A percentile compares a stretch with the other conserved stretches of the same genome.
Conservation (phyloP, 768 basidiomycete species). For the Amanita brunnescens region DNA sequence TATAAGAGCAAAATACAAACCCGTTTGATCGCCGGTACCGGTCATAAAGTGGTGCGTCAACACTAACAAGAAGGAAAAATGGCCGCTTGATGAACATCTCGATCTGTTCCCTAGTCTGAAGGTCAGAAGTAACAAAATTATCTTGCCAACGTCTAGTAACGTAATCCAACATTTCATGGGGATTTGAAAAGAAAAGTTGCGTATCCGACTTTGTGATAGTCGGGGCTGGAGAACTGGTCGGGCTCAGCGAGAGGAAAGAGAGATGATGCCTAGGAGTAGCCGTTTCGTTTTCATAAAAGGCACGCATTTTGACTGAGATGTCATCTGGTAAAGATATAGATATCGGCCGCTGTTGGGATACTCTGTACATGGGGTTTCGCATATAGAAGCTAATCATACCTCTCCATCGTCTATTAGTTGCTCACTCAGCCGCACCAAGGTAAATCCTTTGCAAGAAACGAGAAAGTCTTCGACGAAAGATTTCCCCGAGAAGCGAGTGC, state of each 20-base stretch:
- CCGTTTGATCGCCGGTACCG: slow-evolving; percentile 55
- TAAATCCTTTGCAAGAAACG: slow-evolving; percentile 48
- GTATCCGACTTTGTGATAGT: slow-evolving; percentile 13
- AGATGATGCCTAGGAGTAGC: slow-evolving; percentile 23
- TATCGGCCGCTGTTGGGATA: not conserved
- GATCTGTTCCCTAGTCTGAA: slow-evolving; percentile 47
- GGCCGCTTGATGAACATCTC: slow-evolving; percentile 75
- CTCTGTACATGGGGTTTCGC: not conserved
- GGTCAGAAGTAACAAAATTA: slow-evolving; percentile 75
- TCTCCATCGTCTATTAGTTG: not conserved
- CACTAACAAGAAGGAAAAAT: slow-evolving; percentile 76
- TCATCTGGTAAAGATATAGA: slow-evolving; percentile 1
- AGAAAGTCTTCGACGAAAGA: slow-evolving; percentile 53
- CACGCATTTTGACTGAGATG: not conserved
- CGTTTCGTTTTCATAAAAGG: not conserved
- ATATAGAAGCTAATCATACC: not conserved
- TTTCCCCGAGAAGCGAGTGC: slow-evolving; percentile 55
- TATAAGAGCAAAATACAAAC: slow-evolving; percentile 23
- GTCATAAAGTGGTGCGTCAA: slow-evolving; percentile 74
- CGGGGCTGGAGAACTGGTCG: slow-evolving; percentile 21
- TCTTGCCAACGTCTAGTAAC: slow-evolving; percentile 76
- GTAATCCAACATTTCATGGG: slow-evolving; percentile 53
- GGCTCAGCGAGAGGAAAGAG: slow-evolving; percentile 31
- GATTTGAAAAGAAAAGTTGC: slow-evolving; percentile 33
- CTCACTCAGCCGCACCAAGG: slow-evolving; percentile 24